These are phyloP conservation scores for Podospora pseudopauciseta DNA, from an alignment of 495 filamentous ascomycete genomes.

Conservation along the genomic window DNA sequence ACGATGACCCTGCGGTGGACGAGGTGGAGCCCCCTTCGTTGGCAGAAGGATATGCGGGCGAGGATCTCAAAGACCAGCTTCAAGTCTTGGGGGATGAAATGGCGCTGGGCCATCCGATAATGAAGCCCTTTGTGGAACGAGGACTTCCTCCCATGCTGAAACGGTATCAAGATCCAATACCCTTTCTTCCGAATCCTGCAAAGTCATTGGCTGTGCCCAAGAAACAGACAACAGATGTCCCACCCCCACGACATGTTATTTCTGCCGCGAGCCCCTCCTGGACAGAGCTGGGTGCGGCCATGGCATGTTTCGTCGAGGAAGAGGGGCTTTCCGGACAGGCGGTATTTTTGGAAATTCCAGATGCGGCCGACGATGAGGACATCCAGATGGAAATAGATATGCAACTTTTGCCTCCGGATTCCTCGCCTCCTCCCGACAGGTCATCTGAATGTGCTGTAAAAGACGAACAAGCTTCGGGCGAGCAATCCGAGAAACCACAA, in stretches of 20 bases:
- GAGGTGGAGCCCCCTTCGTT: slow-evolving; percentile 73
- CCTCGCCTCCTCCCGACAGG: slow-evolving; percentile 2
- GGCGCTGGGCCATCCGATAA: slow-evolving; percentile 62
- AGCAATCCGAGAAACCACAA: slow-evolving; percentile 18
- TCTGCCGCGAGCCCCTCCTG: slow-evolving; percentile 35
- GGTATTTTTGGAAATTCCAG: slow-evolving; percentile 37
- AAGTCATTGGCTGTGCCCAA: slow-evolving; percentile 29
- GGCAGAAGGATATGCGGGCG: slow-evolving; percentile 78
- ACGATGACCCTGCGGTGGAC: slow-evolving; percentile 67
- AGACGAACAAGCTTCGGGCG: slow-evolving; percentile 12
- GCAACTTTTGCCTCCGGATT: slow-evolving; percentile 26
- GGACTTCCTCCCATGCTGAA: slow-evolving; percentile 60
- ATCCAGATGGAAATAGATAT: slow-evolving; percentile 40
- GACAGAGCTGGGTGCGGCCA: slow-evolving; percentile 41
- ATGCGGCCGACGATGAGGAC: slow-evolving; percentile 33
- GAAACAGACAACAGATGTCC: slow-evolving; percentile 43
- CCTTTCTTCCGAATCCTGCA: slow-evolving; percentile 64
- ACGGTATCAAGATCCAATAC: slow-evolving; percentile 69
- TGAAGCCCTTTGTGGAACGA: slow-evolving; percentile 59
- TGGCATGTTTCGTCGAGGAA: slow-evolving; percentile 32
- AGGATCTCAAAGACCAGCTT: slow-evolving; percentile 69
- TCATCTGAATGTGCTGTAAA: slow-evolving; percentile 2
- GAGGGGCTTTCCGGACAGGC: slow-evolving; percentile 34
- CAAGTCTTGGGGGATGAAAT: slow-evolving; percentile 66
- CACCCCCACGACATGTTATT: slow-evolving; percentile 50